A percentile compares a stretch with the other conserved stretches of the same genome.
phyloP scores from a whole-genome alignment of 495 filamentous ascomycete genomes.

The Cercophora newfieldiana region DNA sequence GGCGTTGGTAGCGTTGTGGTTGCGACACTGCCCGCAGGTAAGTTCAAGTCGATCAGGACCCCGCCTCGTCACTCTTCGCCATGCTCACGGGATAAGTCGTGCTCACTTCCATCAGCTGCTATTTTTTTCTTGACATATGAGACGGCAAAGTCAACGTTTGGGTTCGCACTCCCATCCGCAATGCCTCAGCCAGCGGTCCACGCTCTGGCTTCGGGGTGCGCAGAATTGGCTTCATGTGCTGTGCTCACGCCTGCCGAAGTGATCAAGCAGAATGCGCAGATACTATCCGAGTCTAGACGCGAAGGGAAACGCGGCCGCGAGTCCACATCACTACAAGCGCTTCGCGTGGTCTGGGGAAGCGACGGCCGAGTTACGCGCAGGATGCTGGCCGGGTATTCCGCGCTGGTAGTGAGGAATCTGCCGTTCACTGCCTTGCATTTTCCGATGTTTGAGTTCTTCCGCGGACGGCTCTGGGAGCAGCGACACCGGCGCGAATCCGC shows the following conservation, averaged over 20 bases:
- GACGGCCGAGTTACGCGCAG: conserved; percentile 33
- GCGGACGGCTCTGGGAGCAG: conserved; percentile 38
- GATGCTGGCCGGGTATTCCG: conserved; percentile 77
- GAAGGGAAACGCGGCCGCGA: background rate
- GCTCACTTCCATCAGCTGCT: conserved; percentile 56
- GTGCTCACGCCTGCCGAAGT: conserved; percentile 90
- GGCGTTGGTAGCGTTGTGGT: conserved; percentile 85
- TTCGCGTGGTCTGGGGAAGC: conserved; percentile 38
- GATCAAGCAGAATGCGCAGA: conserved; percentile 91
- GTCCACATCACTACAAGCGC: conserved; percentile 46
- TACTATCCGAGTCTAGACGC: conserved; percentile 41
- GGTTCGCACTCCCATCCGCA: conserved; percentile 32
- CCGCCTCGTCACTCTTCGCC: background rate
- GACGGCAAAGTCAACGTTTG: conserved; percentile 59
- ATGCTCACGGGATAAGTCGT: background rate
- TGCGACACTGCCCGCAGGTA: conserved; percentile 83
- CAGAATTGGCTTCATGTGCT: conserved; percentile 77
- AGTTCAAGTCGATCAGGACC: conserved; percentile 23
- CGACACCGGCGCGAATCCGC: conserved; percentile 22
- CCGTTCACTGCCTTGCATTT: conserved; percentile 89
- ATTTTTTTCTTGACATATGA: conserved; percentile 93
- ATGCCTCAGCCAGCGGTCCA: conserved; percentile 67
- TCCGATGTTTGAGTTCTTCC: conserved; percentile 76
- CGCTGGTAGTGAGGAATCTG: conserved; percentile 75
- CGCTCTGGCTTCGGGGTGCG: conserved; percentile 67